A percentile compares a stretch with the other conserved stretches of the same genome.
Evolutionary conservation across 495 filamentous ascomycete species (phyloP).

Genomic region (Aspergillus cavernicola): DNA sequence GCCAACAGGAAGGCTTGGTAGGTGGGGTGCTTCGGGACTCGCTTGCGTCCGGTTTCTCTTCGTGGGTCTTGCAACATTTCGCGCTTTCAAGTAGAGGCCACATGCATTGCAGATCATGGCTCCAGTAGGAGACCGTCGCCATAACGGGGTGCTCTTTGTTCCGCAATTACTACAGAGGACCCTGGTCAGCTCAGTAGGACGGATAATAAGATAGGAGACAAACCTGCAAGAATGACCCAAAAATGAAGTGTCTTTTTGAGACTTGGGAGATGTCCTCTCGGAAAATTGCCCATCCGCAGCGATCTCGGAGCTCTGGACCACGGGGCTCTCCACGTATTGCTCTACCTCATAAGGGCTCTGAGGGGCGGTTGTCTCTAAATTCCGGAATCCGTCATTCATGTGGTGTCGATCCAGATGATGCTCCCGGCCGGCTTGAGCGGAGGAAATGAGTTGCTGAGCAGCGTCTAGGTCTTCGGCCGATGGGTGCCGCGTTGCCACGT

Average conservation of each 20-base stretch:
- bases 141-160: constrained; percentile 89
- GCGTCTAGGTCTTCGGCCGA: constrained; percentile 46
- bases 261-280: constrained; percentile 31
- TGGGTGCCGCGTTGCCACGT: constrained; percentile 36
- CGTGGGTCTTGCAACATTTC: constrained; percentile 83
- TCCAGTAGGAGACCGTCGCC: constrained; percentile 88
- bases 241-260: constrained; percentile 39
- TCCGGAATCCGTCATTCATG: constrained; percentile 16
- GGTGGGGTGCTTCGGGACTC: constrained; percentile 24
- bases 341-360: constrained; percentile 15
- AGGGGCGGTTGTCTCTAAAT: constrained; percentile 7
- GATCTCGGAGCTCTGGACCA: constrained; percentile 6
- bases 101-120: constrained; percentile 98
- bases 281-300: constrained; percentile 9
- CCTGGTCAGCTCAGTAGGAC: too few species aligned
- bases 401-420: constrained; percentile 31
- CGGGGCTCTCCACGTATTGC: constrained; percentile 8
- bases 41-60: constrained; percentile 65
- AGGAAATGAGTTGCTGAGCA: constrained; percentile 46
- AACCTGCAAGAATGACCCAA: constrained; percentile 56
- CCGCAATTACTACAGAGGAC: constrained; percentile 78
- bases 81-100: constrained; percentile 88
- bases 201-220: too few species aligned
- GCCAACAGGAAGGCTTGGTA: constrained; percentile 3
- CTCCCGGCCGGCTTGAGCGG: constrained; percentile 42